Evolutionary conservation across 2,329 filamentous ascomycete species (phyloP).

Genomic region (Aspergillus aculeatus): DNA sequence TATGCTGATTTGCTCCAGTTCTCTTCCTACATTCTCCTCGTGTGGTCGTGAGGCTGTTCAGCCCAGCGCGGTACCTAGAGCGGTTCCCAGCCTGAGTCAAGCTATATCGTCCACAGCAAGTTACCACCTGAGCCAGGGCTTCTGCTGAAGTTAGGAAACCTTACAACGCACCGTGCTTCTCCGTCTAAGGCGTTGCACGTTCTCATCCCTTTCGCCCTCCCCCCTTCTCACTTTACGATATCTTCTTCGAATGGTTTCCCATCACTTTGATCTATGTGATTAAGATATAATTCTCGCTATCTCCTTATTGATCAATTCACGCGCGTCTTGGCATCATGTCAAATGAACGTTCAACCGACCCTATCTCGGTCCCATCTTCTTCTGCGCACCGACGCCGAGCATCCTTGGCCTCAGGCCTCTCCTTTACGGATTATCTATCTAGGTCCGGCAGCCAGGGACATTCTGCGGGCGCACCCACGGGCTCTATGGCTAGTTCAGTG

Average conservation of each 20-base stretch:
- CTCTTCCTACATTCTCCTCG: not conserved
- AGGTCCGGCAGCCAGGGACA: conserved; percentile 26
- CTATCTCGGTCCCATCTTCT: conserved; percentile 38
- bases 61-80: not conserved
- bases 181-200: too few species aligned
- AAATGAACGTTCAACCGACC: conserved; percentile 40
- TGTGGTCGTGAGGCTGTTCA: not conserved
- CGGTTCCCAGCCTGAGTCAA: not conserved
- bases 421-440: conserved; percentile 43
- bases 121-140: not conserved
- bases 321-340: conserved; percentile 39
- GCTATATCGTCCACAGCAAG: not conserved
- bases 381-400: conserved; percentile 44
- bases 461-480: conserved; percentile 21
- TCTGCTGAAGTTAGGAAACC: too few species aligned
- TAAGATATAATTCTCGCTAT: not conserved
- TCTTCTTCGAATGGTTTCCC: not conserved
- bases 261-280: not conserved
- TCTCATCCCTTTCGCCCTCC: too few species aligned
- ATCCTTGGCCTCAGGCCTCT: conserved; percentile 45
- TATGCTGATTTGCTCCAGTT: not conserved
- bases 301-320: not conserved
- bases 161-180: too few species aligned
- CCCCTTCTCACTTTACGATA: not conserved
- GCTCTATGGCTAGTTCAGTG: conserved; percentile 54